phyloP scores from a whole-genome alignment of 768 basidiomycete genomes.

The Thelephora aurantiotincta region DNA sequence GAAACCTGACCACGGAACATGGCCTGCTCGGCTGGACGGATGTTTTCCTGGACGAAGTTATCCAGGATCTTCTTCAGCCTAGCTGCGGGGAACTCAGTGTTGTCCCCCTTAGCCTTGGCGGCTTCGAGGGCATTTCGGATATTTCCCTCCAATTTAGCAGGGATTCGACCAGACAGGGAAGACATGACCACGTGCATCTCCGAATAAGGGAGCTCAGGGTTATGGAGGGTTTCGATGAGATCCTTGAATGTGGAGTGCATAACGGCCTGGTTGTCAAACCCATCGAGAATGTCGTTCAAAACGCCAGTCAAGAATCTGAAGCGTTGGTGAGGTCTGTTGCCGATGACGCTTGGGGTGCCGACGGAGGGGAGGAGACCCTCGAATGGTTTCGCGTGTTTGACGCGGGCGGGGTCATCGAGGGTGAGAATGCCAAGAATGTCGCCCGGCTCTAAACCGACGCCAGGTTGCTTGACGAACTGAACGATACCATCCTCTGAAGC shows the following conservation, averaged over 20 bases:
- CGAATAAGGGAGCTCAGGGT: slow-evolving; percentile 80
- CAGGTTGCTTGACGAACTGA: slow-evolving; percentile 96
- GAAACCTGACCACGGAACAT: slow-evolving; percentile 66
- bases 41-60: slow-evolving; percentile 65
- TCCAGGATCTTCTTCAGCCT: slow-evolving; percentile 82
- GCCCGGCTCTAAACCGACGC: slow-evolving; percentile 90
- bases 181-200: slow-evolving; percentile 76
- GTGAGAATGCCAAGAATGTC: slow-evolving; percentile 96
- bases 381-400: slow-evolving; percentile 97
- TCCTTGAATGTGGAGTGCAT: slow-evolving; percentile 83
- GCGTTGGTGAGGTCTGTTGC: slow-evolving; percentile 83
- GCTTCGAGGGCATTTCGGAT: slow-evolving; percentile 68
- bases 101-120: slow-evolving; percentile 58
- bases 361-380: slow-evolving; percentile 84
- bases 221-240: slow-evolving; percentile 66
- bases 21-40: slow-evolving; percentile 67
- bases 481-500: slow-evolving; percentile 89
- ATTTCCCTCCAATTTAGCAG: slow-evolving; percentile 77
- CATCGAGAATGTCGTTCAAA: slow-evolving; percentile 85
- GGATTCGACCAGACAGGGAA: slow-evolving; percentile 85
- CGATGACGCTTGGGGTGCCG: slow-evolving; percentile 75
- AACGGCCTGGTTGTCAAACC: slow-evolving; percentile 90
- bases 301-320: slow-evolving; percentile 59
- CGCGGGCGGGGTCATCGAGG: slow-evolving; percentile 89
- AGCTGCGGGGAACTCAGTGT: slow-evolving; percentile 78